These are phyloP conservation scores for Hypoxylon cercidicola DNA, from an alignment of 495 filamentous ascomycete genomes.

Conservation along the genomic window DNA sequence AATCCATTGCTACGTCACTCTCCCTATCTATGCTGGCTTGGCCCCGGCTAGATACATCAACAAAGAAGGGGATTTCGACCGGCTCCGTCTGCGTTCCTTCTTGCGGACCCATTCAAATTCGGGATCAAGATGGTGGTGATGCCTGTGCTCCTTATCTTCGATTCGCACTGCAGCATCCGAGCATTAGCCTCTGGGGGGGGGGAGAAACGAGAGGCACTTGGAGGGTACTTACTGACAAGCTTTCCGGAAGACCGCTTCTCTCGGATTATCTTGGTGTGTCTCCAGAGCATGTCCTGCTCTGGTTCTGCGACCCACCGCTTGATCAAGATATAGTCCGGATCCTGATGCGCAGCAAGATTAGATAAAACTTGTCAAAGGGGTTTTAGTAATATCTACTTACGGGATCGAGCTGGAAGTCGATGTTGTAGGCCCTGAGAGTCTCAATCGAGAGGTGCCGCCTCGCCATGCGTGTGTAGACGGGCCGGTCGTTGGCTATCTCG, in stretches of 20 bases:
- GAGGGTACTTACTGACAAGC: constrained; percentile 44
- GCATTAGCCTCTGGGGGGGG: neutral
- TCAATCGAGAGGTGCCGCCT: constrained; percentile 66
- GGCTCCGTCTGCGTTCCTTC: constrained; percentile 62
- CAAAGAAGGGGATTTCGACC: constrained; percentile 55
- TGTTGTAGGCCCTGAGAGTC: constrained; percentile 59
- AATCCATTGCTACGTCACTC: neutral
- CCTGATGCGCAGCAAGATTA: constrained; percentile 52
- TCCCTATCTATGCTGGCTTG: constrained; percentile 47
- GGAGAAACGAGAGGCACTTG: neutral
- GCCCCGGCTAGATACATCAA: constrained; percentile 61
- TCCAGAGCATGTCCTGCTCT: constrained; percentile 77
- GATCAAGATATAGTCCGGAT: constrained; percentile 78
- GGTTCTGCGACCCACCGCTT: constrained; percentile 78
- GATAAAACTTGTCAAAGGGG: constrained; percentile 16
- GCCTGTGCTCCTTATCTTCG: constrained; percentile 59
- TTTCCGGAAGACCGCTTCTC: constrained; percentile 52
- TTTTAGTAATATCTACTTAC: constrained; percentile 46
- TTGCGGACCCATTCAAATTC: constrained; percentile 70
- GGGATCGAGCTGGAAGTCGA: constrained; percentile 63
- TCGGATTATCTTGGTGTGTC: constrained; percentile 72
- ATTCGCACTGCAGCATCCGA: constrained; percentile 50
- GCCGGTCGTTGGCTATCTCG: constrained; percentile 43
- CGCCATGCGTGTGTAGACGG: constrained; percentile 68
- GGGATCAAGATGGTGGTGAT: constrained; percentile 62